These are phyloP conservation scores for Microstroma glucosiphilum DNA, from an alignment of 1,284 basidiomycete genomes.

Conservation along the genomic window DNA sequence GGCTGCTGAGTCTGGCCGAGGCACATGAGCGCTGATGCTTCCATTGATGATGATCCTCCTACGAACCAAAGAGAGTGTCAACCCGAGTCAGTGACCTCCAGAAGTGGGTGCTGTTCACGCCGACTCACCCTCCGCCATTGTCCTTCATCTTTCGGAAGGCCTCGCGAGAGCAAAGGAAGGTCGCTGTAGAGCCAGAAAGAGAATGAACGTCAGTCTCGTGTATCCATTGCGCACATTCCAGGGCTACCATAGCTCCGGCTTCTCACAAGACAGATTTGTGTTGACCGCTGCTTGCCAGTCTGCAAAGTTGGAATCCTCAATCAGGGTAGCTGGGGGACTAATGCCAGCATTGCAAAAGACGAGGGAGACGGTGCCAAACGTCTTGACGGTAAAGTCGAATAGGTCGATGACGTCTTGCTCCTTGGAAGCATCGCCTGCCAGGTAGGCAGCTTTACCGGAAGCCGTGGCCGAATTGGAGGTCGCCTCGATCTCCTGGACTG, in stretches of 20 bases:
- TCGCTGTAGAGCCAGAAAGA: not conserved
- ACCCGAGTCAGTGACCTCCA: no score
- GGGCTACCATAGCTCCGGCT: not conserved
- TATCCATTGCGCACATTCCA: no score
- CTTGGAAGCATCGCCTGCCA: slow-evolving; percentile 30
- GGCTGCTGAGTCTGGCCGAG: slow-evolving; percentile 20
- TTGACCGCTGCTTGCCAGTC: slow-evolving; percentile 37
- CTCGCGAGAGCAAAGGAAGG: slow-evolving; percentile 34
- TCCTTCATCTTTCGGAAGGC: slow-evolving; percentile 37
- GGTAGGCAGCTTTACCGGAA: slow-evolving; percentile 9
- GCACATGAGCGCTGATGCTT: slow-evolving; percentile 30
- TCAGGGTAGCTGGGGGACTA: slow-evolving; percentile 27
- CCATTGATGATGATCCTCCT: slow-evolving; percentile 40
- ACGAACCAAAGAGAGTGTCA: no score
- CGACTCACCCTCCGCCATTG: slow-evolving; percentile 19
- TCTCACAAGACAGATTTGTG: slow-evolving; percentile 32
- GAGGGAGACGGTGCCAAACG: slow-evolving; percentile 25
- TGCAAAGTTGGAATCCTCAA: slow-evolving; percentile 25
- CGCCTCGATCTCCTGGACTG: slow-evolving; percentile 17
- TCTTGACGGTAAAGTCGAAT: not conserved
- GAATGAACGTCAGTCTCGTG: not conserved
- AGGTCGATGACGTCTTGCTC: slow-evolving; percentile 23
- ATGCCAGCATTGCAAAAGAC: slow-evolving; percentile 40
- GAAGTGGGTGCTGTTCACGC: no score
- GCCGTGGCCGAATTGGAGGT: slow-evolving; percentile 12